These are phyloP conservation scores for Rehmannia glutinosa DNA, from an alignment of 257 asterid species.

Conservation along the genomic window DNA sequence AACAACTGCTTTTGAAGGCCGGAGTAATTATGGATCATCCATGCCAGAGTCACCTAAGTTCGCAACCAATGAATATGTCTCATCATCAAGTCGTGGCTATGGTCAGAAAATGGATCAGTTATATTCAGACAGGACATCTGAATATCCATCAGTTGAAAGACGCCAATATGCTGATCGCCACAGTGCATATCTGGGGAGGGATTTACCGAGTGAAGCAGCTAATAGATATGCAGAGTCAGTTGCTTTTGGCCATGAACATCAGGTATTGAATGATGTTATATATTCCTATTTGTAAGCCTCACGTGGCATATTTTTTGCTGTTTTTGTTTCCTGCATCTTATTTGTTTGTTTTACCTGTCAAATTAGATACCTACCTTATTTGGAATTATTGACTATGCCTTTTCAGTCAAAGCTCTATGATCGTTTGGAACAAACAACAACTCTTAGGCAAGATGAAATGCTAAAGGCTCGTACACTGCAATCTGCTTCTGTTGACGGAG, in stretches of 20 bases:
- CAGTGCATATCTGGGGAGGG: conserved; percentile 61
- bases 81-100: conserved; percentile 68
- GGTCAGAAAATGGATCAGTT: conserved; percentile 70
- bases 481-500: conserved; percentile 71
- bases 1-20: conserved; percentile 64
- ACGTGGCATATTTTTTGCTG: background rate
- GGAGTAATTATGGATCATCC: conserved; percentile 62
- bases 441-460: conserved; percentile 64
- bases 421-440: conserved; percentile 60
- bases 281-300: conserved; percentile 5
- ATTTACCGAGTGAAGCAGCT: conserved; percentile 64
- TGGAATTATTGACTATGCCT: background rate
- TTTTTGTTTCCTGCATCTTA: background rate
- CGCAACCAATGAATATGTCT: conserved; percentile 49
- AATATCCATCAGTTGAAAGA: conserved; percentile 69
- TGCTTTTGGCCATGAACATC: conserved; percentile 65
- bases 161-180: conserved; percentile 67
- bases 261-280: conserved; percentile 43
- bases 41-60: conserved; percentile 69
- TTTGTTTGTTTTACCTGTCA: background rate
- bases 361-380: background rate
- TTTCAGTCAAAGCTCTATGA: conserved; percentile 74
- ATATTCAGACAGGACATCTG: conserved; percentile 65
- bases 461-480: conserved; percentile 74
- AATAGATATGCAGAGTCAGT: conserved; percentile 64